Evolutionary conservation across 176 grass and related monocot species (phyloP), one percentile per base, ranked within the genome.

Genomic region (Aegilops speltoides): DNA sequence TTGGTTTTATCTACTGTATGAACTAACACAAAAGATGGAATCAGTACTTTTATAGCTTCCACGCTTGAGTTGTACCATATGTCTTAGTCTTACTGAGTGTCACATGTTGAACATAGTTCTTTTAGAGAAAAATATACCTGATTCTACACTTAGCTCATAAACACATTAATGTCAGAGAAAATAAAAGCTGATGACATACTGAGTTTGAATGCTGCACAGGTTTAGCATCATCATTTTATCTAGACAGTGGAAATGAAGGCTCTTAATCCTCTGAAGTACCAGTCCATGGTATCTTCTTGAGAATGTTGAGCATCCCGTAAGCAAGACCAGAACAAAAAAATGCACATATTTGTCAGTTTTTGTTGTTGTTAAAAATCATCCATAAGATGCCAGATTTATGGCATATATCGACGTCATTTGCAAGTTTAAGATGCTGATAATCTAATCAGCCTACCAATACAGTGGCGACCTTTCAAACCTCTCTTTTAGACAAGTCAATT

Each of bases 121-220:
- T 57, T 45, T 36, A 3, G 26, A 32, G 17, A 77, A 74, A 74
- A 24, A 45, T 2, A 17, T 57, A 38, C 66, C 50, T 82, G 34
- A 48, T 77, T 89, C 61, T 46, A 28, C 28, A 38, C 26, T 61
- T 76, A 56, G 19, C 26, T 84, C 31, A 52, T 84, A 74, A 41
- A 48, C 31, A 59, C 41, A 59, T 80, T 45, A 12, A 67, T 28
- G 25, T 57, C 32, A 6, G 2, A 54, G 43, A 31, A 76, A 20
- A 32, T 56, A 77, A 85, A 84, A 62, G 8, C 32, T 80, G 77
- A 80, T 80, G 32, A 14, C 19, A 11, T 10, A 54, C 10, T 56
- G 41, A 79, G 56, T 37, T 56, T 34, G 76, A 68, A 34, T 67
- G 13, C 14, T 22, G 29, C 16, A 56, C 3, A 77, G 15, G 7